These are phyloP conservation scores for Zasmidium citrigriseum DNA, from an alignment of 2,329 filamentous ascomycete species.

Conservation along the genomic window DNA sequence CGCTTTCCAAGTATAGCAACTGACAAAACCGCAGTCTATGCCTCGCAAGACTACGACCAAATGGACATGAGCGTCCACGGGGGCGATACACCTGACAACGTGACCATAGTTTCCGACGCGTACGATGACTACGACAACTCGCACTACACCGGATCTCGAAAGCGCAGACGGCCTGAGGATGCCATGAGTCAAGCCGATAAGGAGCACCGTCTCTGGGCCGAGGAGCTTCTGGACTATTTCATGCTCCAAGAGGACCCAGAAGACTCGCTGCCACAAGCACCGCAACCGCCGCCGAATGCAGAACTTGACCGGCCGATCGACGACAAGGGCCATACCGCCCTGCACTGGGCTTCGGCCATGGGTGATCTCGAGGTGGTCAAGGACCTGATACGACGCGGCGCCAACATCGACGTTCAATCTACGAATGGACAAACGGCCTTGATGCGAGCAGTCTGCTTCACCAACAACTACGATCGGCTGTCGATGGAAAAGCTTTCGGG, in stretches of 20 bases:
- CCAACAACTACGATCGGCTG: conserved; percentile 92
- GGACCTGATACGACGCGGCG: conserved; percentile 79
- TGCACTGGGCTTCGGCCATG: conserved; percentile 98
- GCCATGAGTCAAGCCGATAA: conserved; percentile 65
- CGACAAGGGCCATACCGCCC: conserved; percentile 84
- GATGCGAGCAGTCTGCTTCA: conserved; percentile 93
- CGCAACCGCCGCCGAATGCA: conserved; percentile 81
- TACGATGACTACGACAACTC: conserved; percentile 79
- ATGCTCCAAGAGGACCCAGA: conserved; percentile 57
- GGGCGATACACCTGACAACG: conserved; percentile 80
- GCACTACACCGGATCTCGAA: conserved; percentile 62
- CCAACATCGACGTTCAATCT: conserved; percentile 68
- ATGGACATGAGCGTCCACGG: conserved; percentile 30
- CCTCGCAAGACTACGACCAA: conserved; percentile 43
- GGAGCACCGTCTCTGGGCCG: conserved; percentile 86
- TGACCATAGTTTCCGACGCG: conserved; percentile 79
- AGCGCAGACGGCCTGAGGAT: conserved; percentile 75
- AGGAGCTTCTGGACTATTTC: conserved; percentile 94
- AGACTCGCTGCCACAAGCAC: conserved; percentile 68
- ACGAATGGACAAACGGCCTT: conserved; percentile 77
- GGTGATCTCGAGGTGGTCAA: conserved; percentile 90
- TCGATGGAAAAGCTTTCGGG: conserved; percentile 84
- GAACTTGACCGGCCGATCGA: conserved; percentile 92
- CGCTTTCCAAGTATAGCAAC: conserved; percentile 35
- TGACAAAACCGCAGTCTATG: conserved; percentile 59